Base-by-base conservation (phyloP, 2,329 filamentous ascomycete genomes). In the Metarhizium album region DNA sequence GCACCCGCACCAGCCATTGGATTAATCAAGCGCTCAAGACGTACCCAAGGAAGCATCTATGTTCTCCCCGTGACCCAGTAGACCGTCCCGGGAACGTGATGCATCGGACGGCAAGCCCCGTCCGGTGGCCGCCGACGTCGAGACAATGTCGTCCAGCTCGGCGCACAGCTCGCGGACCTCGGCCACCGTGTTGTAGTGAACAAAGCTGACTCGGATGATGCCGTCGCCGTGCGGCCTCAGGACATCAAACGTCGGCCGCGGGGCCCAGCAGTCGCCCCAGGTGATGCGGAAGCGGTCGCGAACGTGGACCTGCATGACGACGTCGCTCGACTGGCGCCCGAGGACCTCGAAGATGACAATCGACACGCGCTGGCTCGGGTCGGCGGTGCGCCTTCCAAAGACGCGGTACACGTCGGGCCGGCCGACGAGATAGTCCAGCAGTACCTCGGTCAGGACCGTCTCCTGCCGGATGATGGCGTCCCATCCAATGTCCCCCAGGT, bases 151-250 rank as follows among this genome's bases (percentile, higher is more conserved):
- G 53, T 81, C 74, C 50, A 84, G 58, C 1, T 75, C 68, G 35
- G 69, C 67, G 20, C 82, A 71, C 50, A 82, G 70, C 8, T 62
- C 68, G 45, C 70, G 66, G 3, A 83, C 70, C 60, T 84, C 81
- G 3, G 80, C 75, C 57, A 79, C 79, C 2, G 82, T 86, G 58
- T 88, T 88, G 60, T 88, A 88, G 64, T 87, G 84, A 50, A 84
- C 75, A 71, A 87, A 73, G 58, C 82, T 86, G n/a, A 87, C 80
- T 55, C 85, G 73, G 4, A 85, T 74, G 8, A 87, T 77, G 0
- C 83, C 85, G 56, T 86, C 61, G 1, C 50, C 75, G 8, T 70
- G 74, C 47, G 86, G 64, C 0, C 73, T 73, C 37, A 87, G 60
- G 0, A 86, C 67, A 2, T 84, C 78, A 52, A 78, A 69, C 13